Base-by-base conservation (phyloP, 805 yeast species). In the Myxozyma monticola region DNA sequence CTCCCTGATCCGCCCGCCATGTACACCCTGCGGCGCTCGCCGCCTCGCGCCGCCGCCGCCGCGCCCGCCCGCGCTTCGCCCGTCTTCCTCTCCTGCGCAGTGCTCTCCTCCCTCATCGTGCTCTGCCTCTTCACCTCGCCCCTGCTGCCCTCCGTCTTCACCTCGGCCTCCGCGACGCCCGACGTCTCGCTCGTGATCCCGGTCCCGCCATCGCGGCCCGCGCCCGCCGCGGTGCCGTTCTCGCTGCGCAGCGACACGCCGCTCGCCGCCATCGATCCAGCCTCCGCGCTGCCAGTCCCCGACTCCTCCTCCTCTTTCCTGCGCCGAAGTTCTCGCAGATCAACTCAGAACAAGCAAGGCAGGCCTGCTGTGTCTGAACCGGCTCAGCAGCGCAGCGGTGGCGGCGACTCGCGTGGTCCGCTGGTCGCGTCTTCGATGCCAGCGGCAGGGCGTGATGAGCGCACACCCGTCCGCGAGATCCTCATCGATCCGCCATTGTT, bases 401-500 rank as follows among this genome's bases (percentile, higher is more conserved):
- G 29, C 29, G 10, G 10, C 9, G 10, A 7, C 29, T 10, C 6
- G 29, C 29, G 6, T 10, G 29, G 29, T 7, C 29, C 29, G 29
- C 9, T 10, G 29, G 9, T 26, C 29, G 29, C 10, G 29, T 6
- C 6, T 26, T 10, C 10, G 10, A 10, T 7, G 9, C 29, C 10
- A 6, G 9, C 29, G 29, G 10, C 29, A 6, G 29, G 29, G 29
- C 29, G 9, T 10, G n/a, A n/a, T n/a, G n/a, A n/a, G n/a, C n/a
- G n/a, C n/a, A n/a, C n/a, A n/a, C n/a, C n/a, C n/a, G n/a, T n/a
- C 9, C 33, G 40, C 35, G 48, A 46, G 17, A 20, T 50, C 17
- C 21, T 39, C 25, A 54, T 54, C 18, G 57, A 54, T 22, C 47
- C 54, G 22, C 57, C 57, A 4, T 14, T 51, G 34, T 54, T 54